phyloP scores from a whole-genome alignment of 2,329 filamentous ascomycete species.

The Diaporthe velutina region DNA sequence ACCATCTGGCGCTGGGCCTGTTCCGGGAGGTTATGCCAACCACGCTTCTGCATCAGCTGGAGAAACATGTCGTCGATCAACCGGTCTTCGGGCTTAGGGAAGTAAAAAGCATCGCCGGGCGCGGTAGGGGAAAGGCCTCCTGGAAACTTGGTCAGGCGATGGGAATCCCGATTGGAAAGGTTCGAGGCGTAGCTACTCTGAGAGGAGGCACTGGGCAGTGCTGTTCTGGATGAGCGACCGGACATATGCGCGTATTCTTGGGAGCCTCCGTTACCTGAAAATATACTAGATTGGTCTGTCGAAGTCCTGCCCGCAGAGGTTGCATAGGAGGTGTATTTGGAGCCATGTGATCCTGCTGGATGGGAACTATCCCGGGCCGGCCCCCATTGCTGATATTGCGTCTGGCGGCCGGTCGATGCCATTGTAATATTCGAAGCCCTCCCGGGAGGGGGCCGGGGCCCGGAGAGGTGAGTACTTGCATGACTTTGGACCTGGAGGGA shows the following conservation, averaged over 20 bases:
- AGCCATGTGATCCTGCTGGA: constrained; percentile 62
- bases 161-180: constrained; percentile 65
- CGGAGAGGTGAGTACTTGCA: constrained; percentile 69
- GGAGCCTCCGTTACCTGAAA: constrained; percentile 67
- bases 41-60: constrained; percentile 95
- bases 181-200: constrained; percentile 66
- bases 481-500: constrained; percentile 59
- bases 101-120: constrained; percentile 66
- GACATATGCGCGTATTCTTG: constrained; percentile 51
- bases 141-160: constrained; percentile 69
- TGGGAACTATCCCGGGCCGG: constrained; percentile 68
- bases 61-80: constrained; percentile 93
- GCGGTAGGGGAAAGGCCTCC: constrained; percentile 47
- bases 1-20: constrained; percentile 96
- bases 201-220: constrained; percentile 67
- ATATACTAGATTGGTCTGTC: constrained; percentile 66
- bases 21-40: constrained; percentile 96
- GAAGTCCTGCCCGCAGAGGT: constrained; percentile 70
- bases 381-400: constrained; percentile 85
- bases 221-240: constrained; percentile 64
- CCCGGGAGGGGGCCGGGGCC: constrained; percentile 69
- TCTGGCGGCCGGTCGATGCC: constrained; percentile 77
- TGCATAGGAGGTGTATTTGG: constrained; percentile 75
- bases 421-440: constrained; percentile 74
- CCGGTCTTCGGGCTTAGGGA: constrained; percentile 81